Base-by-base conservation (phyloP, 768 basidiomycete species). In the Lyophyllum decastes region DNA sequence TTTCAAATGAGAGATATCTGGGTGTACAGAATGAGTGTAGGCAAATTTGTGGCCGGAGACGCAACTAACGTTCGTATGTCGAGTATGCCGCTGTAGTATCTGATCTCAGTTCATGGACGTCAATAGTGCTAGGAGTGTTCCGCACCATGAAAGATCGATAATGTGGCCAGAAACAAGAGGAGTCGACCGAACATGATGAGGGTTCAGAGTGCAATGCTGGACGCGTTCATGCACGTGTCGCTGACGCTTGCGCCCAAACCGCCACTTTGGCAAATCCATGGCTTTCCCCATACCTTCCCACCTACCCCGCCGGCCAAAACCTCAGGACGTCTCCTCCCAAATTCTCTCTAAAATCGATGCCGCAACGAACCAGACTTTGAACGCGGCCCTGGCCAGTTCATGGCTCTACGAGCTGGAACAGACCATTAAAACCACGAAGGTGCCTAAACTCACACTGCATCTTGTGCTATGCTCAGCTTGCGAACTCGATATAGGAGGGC, bases 1-100 rank as follows among this genome's bases (percentile, higher is more conserved):
- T 65, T 93, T 94, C 62, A 91, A 67, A 61, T 84, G 84, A 12
- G 90, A 89, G 49, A 91, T 72, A 69, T 94, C 92, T 94, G 44
- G 57, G 21, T 53, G 57, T 25, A 46, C n/a, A 55, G 49, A 45
- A 22, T 49, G 30, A 41, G 46, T 16, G 30, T 49, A 51, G 22
- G 55, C 43, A 52, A n/a, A n/a, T 40, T 25, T 12, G 35, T n/a
- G 25, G 40, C 30, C 46, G 26, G 10, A 34, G 43, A 40, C 47
- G 43, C 9, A 17, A 77, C 88, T 67, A 53, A 87, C 91, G 84
- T 76, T 92, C 89, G 70, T 91, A 92, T 2, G 87, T 84, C 17
- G 92, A 92, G 70, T 85, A 92, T 19, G 89, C 88, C 45, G 89
- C 91, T 92, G 64, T 4, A 61, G 58, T 43, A 19, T 26, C 21